These are phyloP conservation scores for Zymoseptoria crescenta DNA, from an alignment of 2,329 filamentous ascomycete species.

Conservation along the genomic window DNA sequence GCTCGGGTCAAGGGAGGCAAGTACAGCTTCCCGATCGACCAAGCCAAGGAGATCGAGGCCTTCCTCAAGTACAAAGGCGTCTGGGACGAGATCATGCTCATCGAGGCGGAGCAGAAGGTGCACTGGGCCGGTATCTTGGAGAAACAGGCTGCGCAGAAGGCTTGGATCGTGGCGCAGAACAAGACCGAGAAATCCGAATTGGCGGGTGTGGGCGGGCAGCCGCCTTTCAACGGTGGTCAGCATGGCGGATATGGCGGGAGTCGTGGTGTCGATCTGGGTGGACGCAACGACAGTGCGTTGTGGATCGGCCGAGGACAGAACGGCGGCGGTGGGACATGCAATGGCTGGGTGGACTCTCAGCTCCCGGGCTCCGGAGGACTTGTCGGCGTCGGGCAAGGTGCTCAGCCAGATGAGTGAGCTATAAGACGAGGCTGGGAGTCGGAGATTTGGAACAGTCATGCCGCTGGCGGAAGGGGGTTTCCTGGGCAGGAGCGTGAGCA, in stretches of 20 bases:
- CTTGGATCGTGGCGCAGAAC: background rate
- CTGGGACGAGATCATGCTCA: slow-evolving; percentile 1
- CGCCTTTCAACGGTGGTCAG: background rate
- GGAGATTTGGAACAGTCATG: too few species aligned
- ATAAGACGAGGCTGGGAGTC: background rate
- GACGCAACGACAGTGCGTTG: background rate
- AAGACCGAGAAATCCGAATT: background rate
- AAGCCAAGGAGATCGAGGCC: background rate
- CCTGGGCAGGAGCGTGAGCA: too few species aligned
- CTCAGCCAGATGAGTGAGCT: background rate
- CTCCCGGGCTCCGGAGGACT: background rate
- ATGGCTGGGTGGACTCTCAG: background rate
- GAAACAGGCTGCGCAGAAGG: background rate
- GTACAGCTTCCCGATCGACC: background rate
- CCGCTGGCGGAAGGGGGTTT: too few species aligned
- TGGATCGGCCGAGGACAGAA: too few species aligned
- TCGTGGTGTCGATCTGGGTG: background rate
- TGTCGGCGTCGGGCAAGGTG: background rate
- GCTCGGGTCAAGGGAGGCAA: background rate
- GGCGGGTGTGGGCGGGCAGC: background rate
- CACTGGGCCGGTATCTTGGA: background rate
- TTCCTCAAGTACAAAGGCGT: background rate
- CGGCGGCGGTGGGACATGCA: too few species aligned
- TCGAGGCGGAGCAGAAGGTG: background rate
- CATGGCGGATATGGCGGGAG: background rate